These are phyloP conservation scores for Petasospora rhodanensis DNA, from an alignment of 1,139 yeast genomes.

Conservation along the genomic window DNA sequence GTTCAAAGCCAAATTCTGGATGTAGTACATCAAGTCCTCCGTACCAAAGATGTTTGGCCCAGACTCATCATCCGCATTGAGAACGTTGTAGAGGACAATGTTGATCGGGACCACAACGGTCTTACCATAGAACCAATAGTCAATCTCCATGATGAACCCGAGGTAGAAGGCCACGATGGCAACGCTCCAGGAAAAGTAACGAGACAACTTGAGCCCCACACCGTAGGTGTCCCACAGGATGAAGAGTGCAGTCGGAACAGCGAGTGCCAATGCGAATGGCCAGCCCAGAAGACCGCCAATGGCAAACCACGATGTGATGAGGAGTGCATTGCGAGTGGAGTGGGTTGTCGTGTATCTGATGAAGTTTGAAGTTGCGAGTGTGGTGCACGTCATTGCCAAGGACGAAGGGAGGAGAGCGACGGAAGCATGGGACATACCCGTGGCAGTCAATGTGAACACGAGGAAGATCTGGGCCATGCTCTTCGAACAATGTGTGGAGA, in stretches of 20 bases:
- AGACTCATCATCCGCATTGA: constrained; percentile 58
- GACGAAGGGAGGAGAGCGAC: constrained; percentile 84
- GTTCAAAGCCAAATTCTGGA: constrained; percentile 64
- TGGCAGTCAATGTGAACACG: constrained; percentile 39
- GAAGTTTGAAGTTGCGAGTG: constrained; percentile 47
- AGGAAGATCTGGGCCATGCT: constrained; percentile 57
- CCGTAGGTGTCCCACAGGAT: constrained; percentile 22
- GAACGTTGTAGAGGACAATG: constrained; percentile 78
- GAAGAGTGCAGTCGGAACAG: constrained; percentile 51
- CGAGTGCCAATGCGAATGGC: constrained; percentile 79
- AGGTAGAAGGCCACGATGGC: constrained; percentile 31
- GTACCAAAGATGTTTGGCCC: constrained; percentile 93
- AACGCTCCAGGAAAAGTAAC: constrained; percentile 24
- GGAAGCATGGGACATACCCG: constrained; percentile 85
- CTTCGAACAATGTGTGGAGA: constrained; percentile 31
- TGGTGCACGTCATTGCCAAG: constrained; percentile 67
- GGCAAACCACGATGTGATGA: constrained; percentile 47
- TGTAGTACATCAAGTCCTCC: constrained; percentile 77
- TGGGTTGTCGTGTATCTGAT: constrained; percentile 19
- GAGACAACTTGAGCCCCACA: constrained; percentile 13
- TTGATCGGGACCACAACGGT: constrained; percentile 72
- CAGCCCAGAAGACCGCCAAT: constrained; percentile 82
- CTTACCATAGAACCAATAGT: constrained; percentile 61
- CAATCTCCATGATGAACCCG: constrained; percentile 44
- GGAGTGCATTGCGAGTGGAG: constrained; percentile 28